Percentiles rank a stretch among this genome's conserved stretches.
phyloP scores from a whole-genome alignment of 176 grass and related monocot genomes.

The Musa itinerans region DNA sequence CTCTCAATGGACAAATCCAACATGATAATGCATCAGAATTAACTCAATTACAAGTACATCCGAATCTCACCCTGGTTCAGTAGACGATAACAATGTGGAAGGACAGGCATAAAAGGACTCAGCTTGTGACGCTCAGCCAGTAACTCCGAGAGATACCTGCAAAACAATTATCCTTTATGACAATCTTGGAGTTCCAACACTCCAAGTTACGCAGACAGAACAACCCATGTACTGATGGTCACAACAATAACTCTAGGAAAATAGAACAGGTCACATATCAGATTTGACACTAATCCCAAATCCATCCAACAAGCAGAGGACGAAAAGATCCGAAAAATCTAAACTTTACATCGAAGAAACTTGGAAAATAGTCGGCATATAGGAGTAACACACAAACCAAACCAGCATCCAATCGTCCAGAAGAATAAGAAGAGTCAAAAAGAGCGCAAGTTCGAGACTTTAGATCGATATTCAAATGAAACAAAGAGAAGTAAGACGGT shows the following conservation, averaged over 20 bases:
- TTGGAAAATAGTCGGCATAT: not conserved
- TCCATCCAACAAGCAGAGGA: not conserved
- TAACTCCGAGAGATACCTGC: conserved; percentile 82
- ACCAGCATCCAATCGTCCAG: not conserved
- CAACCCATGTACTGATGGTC: not conserved
- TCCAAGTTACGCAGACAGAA: not conserved
- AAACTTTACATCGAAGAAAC: not conserved
- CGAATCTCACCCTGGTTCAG: conserved; percentile 78
- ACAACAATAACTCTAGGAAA: not conserved
- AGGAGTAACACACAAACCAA: conserved; percentile 12
- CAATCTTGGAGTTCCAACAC: not conserved
- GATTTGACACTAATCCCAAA: not conserved
- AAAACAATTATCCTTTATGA: conserved; percentile 15
- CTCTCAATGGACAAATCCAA: not conserved
- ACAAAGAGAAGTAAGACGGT: conserved; percentile 16
- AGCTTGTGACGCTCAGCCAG: conserved; percentile 84
- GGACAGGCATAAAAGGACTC: conserved; percentile 68
- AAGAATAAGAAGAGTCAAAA: not conserved
- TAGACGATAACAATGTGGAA: conserved; percentile 60
- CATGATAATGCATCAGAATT: not conserved
- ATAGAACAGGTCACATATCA: not conserved
- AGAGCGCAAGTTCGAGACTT: not conserved
- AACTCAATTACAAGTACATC: not conserved
- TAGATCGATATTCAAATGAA: not conserved
- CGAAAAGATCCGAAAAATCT: not conserved